Evolutionary conservation across 495 filamentous ascomycete genomes (phyloP).

Genomic region (Hyaloscypha hepaticicola): DNA sequence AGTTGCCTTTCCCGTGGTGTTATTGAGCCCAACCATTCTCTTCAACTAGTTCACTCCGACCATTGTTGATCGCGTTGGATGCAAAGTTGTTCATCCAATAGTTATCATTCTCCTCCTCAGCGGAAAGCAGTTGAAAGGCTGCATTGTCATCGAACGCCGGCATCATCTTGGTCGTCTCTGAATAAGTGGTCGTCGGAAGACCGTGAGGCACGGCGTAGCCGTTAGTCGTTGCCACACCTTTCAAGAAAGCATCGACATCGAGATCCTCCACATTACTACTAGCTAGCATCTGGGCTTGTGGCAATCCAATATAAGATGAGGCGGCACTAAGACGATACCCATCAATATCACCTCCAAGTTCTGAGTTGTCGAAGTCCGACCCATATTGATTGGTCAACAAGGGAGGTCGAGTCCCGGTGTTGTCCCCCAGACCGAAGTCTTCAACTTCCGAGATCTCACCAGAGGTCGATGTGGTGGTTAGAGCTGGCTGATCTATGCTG

Average conservation of each 20-base stretch:
- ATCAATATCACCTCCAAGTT: conserved; percentile 29
- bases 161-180: conserved; percentile 16
- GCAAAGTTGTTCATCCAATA: conserved; percentile 32
- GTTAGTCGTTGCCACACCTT: conserved; percentile 20
- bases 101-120: conserved; percentile 29
- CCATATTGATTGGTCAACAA: conserved; percentile 28
- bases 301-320: conserved; percentile 53
- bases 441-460: conserved; percentile 76
- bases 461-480: conserved; percentile 66
- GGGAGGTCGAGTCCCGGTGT: conserved; percentile 11
- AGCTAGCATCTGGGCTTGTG: conserved; percentile 49
- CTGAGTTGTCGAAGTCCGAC: conserved; percentile 32
- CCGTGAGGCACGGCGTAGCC: conserved; percentile 16
- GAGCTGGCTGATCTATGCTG: conserved; percentile 51
- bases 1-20: conserved; percentile 32
- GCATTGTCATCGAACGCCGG: conserved; percentile 20
- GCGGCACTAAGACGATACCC: conserved; percentile 51
- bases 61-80: conserved; percentile 21
- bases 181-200: conserved; percentile 10
- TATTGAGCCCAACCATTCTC: conserved; percentile 35
- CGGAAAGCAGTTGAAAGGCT: conserved; percentile 19
- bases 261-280: conserved; percentile 51
- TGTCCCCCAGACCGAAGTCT: conserved; percentile 41
- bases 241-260: conserved; percentile 52
- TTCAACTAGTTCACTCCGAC: conserved; percentile 18